Evolutionary conservation across 2,329 filamentous ascomycete genomes (phyloP).

Genomic region (Intubia oerlemansii): DNA sequence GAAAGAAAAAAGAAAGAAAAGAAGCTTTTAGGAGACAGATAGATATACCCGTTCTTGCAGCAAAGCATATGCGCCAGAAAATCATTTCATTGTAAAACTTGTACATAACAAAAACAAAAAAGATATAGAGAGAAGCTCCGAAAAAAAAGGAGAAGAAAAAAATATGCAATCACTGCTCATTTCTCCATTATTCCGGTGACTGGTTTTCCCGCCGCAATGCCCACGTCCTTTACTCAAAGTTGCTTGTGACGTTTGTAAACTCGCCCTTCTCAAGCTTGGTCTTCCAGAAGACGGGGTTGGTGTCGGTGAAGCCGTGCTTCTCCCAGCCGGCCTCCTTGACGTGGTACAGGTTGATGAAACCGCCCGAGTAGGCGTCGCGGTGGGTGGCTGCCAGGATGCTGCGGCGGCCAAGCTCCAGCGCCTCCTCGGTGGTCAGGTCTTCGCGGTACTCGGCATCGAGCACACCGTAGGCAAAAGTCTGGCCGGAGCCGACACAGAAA

Average conservation of each 20-base stretch:
- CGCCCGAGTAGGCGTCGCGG: slow-evolving; percentile 94
- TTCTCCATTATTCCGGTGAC: too few relatives aligned
- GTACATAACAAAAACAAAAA: too few relatives aligned
- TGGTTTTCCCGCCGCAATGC: too few relatives aligned
- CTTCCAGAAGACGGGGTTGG: slow-evolving; percentile 99
- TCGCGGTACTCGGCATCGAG: slow-evolving; percentile 89
- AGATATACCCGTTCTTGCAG: too few relatives aligned
- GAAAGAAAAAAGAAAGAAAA: too few relatives aligned
- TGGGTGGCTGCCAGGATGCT: slow-evolving; percentile 94
- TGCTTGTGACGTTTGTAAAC: slow-evolving; percentile 83
- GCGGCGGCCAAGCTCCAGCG: slow-evolving; percentile 71
- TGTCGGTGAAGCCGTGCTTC: slow-evolving; percentile 95
- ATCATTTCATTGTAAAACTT: too few relatives aligned
- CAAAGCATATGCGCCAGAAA: too few relatives aligned
- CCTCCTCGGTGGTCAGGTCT: slow-evolving; percentile 70
- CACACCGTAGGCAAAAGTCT: slow-evolving; percentile 97
- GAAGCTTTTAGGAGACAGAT: too few relatives aligned
- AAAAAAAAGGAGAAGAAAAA: too few relatives aligned
- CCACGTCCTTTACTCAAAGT: slow-evolving; percentile 43
- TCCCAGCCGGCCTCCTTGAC: slow-evolving; percentile 99
- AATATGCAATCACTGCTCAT: too few relatives aligned
- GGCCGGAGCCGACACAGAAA: slow-evolving; percentile 94
- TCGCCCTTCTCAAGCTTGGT: slow-evolving; percentile 97
- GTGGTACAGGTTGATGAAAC: slow-evolving; percentile 96
- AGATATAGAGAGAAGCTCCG: too few relatives aligned